Evolutionary conservation across 495 filamentous ascomycete species (phyloP), one percentile per base, ranked within the genome.

Genomic region (Penicillium robsamsonii): DNA sequence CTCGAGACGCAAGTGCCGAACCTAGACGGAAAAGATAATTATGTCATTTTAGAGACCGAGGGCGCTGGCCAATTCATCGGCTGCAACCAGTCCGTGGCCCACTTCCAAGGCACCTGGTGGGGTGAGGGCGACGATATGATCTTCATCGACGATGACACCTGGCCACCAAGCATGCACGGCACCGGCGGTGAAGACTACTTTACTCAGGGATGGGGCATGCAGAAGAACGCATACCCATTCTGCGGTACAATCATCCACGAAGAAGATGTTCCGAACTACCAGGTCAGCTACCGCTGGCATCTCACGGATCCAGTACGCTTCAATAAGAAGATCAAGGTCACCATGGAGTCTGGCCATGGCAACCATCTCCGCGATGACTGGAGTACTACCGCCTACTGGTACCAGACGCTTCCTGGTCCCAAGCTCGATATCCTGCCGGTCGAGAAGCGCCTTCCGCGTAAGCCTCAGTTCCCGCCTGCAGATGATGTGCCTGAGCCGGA

Each of bases 91-190:
- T 65, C 62, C 29, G 62, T 65, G 18, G 18, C 22, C 13, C 62
- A 65, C 42, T 56, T 55, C 12, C 62, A 65, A 30, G 59, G 62
- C 15, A 62, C 62, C 9, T 65, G 62, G 62, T 65, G 62, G 62
- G 62, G 62, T 22, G 62, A 65, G 37, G 62, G 62, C 24, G 62
- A 65, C 45, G 62, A 65, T 46, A 65, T 65, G 62, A 65, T 65
- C 49, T 65, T 65, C 59, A 65, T 65, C 43, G 62, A 65, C 53
- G 59, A 65, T 37, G 62, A 65, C 45, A 62, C 59, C 42, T 65
- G 62, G 62, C 62, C 62, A 18, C 62, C 62, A 1, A 57, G 52
- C 25, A 62, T 65, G 59, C 62, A 65, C 31, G 62, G 62, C 49
- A 65, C 62, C 8, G 62, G 62, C 0, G 56, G 56, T 25, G 59